phyloP scores from a whole-genome alignment of 2,329 filamentous ascomycete species.

The Eutypa lata region DNA sequence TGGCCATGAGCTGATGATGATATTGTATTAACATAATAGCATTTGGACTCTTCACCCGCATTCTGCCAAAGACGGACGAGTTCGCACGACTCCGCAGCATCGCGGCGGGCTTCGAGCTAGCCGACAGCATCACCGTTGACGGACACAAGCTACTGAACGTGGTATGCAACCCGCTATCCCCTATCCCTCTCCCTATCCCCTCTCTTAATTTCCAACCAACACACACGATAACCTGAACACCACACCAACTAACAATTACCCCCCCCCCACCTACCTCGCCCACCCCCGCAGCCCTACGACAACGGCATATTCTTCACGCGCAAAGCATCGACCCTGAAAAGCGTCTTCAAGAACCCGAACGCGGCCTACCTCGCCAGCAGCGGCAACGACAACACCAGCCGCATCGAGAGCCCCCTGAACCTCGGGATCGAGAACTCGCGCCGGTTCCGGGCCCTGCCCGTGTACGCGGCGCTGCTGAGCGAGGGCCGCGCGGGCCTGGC shows the following conservation, averaged over 20 bases:
- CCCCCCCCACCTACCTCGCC: neutral
- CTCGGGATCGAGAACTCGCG: slow-evolving; percentile 88
- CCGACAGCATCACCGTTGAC: slow-evolving; percentile 84
- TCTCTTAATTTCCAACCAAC: neutral
- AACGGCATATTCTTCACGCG: slow-evolving; percentile 85
- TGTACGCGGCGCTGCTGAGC: slow-evolving; percentile 75
- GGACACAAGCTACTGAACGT: slow-evolving; percentile 93
- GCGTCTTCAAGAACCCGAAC: slow-evolving; percentile 78
- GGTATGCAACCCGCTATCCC: slow-evolving; percentile 39
- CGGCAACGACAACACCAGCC: slow-evolving; percentile 19
- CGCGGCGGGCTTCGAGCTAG: slow-evolving; percentile 68
- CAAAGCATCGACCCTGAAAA: slow-evolving; percentile 52
- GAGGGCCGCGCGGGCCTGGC: slow-evolving; percentile 70
- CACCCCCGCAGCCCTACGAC: slow-evolving; percentile 70
- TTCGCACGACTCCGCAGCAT: slow-evolving; percentile 52
- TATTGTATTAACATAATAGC: slow-evolving; percentile 42
- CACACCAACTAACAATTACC: neutral
- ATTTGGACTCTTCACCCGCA: slow-evolving; percentile 78
- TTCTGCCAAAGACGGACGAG: slow-evolving; percentile 54
- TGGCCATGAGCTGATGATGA: neutral
- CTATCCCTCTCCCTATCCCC: neutral
- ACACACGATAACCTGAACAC: slow-evolving; percentile 3
- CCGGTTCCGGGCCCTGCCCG: slow-evolving; percentile 84
- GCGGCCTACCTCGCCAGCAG: slow-evolving; percentile 69
- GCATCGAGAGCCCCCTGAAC: slow-evolving; percentile 78